Evolutionary conservation across 139 green algal genomes (phyloP), one percentile per base, ranked within the genome.

Genomic region (Yamagishiella unicocca): DNA sequence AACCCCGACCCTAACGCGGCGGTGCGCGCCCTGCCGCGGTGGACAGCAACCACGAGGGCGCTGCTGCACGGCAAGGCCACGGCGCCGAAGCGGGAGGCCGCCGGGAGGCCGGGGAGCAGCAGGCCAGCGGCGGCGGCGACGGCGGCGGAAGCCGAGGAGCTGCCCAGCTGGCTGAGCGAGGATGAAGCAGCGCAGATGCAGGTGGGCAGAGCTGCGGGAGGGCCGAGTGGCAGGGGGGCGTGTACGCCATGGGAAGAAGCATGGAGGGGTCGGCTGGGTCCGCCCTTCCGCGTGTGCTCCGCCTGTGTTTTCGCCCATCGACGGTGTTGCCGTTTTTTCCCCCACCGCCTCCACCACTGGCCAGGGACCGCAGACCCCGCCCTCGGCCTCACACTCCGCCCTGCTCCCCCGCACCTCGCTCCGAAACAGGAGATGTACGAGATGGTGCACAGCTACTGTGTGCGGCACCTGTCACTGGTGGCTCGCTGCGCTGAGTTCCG

Each of bases 141-240:
- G 12, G 50, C 12, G 50, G 50, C 50, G 12, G 14, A 42, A 21
- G 37, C 8, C 7, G 27, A n/a, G n/a, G n/a, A n/a, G n/a, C n/a
- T n/a, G n/a, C n/a, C 42, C 7, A 84, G 55, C 42, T 85, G 79
- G 79, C 29, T 85, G 42, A 62, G 79, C 12, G 62, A 75, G 19
- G 79, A 85, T n/a, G 79, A 85, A 40, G 79, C 62, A 2, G 24
- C 33, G 79, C 79, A 76, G 7, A 64, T 85, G 79, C 61, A 66
- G 79, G 79, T 85, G 77, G 5, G 77, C 3, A 12, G 70, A 19
- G n/a, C n/a, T n/a, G n/a, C n/a, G 22, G 14, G 58, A 67, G 58
- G 58, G 58, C 14, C 6, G 29, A 9, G 8, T 9, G 4, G 21
- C 62, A 10, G 5, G 62, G 22, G 29, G 5, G 29, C 4, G 21